These are phyloP conservation scores for Phlyctochytrium bullatum DNA, from an alignment of 192 early-diverging fungal species.

Conservation along the genomic window DNA sequence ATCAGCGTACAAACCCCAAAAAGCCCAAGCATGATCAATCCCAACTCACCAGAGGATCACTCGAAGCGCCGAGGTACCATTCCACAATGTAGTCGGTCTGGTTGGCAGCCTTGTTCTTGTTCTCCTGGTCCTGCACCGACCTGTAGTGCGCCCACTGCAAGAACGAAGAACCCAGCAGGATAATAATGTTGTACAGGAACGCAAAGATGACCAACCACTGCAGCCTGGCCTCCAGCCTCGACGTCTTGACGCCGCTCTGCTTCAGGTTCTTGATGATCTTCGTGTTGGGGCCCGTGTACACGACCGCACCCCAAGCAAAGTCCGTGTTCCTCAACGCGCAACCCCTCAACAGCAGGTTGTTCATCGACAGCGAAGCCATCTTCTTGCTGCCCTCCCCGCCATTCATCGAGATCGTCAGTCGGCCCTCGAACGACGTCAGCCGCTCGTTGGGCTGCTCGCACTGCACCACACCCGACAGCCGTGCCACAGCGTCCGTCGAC, in stretches of 20 bases:
- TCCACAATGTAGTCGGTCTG: constrained; percentile 25
- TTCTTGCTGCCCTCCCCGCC: constrained; percentile 2
- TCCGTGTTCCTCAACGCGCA: constrained; percentile 59
- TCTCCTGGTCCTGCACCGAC: constrained; percentile 17
- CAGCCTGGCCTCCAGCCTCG: constrained; percentile 71
- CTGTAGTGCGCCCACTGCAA: constrained; percentile 36
- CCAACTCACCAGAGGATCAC: constrained; percentile 10
- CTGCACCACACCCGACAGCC: constrained; percentile 34
- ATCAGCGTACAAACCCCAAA: no score
- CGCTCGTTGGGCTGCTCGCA: constrained; percentile 58
- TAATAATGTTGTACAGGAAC: constrained; percentile 45
- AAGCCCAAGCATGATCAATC: no score
- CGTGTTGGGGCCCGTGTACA: constrained; percentile 57
- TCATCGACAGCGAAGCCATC: constrained; percentile 35
- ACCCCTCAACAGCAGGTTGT: constrained; percentile 82
- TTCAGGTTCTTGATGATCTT: constrained; percentile 57
- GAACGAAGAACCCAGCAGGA: constrained; percentile 32
- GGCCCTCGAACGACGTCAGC: constrained; percentile 47
- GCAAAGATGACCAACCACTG: constrained; percentile 68
- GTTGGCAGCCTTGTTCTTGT: neutral
- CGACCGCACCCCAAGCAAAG: constrained; percentile 41
- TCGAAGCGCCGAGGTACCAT: constrained; percentile 37
- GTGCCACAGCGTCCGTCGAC: constrained; percentile 17
- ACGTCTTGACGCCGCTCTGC: constrained; percentile 58
- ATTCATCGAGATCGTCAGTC: constrained; percentile 15